Percentiles rank a stretch among this genome's conserved stretches.
These are phyloP conservation scores for Coniochaeta sp. DNA, from an alignment of 2,329 filamentous ascomycete genomes.

Conservation along the genomic window DNA sequence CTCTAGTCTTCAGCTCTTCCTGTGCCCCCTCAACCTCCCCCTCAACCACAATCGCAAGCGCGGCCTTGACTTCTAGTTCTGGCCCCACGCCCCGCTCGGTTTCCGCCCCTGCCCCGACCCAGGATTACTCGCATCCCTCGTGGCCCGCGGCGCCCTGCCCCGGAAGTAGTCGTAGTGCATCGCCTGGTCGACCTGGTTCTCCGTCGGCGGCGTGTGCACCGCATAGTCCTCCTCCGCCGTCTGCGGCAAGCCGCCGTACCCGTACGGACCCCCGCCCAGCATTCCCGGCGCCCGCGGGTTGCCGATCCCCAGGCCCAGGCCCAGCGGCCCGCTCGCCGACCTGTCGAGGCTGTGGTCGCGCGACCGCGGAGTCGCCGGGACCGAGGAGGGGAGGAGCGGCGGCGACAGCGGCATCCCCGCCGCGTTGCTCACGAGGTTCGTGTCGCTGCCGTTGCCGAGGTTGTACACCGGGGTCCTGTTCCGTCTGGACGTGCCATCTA, in stretches of 20 bases:
- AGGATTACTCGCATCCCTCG: neutral
- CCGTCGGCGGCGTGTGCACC: too few species aligned
- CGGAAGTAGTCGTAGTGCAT: slow-evolving; percentile 52
- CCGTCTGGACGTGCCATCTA: slow-evolving; percentile 18
- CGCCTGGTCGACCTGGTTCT: slow-evolving; percentile 19
- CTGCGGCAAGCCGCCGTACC: slow-evolving; percentile 53
- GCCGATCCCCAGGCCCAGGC: slow-evolving; percentile 11
- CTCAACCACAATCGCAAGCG: neutral
- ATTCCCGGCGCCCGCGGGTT: slow-evolving; percentile 40
- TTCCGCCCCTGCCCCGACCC: neutral
- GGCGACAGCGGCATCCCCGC: slow-evolving; percentile 39
- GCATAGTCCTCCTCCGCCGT: slow-evolving; percentile 29
- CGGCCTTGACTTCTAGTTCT: neutral
- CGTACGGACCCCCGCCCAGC: slow-evolving; percentile 48
- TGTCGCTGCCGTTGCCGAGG: slow-evolving; percentile 37
- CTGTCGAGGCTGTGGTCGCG: slow-evolving; percentile 16
- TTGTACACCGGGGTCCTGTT: slow-evolving; percentile 40
- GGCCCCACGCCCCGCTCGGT: neutral
- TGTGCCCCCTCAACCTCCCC: neutral
- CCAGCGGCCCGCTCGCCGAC: slow-evolving; percentile 16
- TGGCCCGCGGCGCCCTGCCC: slow-evolving; percentile 17
- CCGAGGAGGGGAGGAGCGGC: slow-evolving; percentile 9
- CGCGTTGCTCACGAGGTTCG: slow-evolving; percentile 44
- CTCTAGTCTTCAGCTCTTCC: neutral
- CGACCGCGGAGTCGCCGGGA: slow-evolving; percentile 9